Conservation (phyloP, 371 early-diverging fungal species). For the Umbelopsis sp. region DNA sequence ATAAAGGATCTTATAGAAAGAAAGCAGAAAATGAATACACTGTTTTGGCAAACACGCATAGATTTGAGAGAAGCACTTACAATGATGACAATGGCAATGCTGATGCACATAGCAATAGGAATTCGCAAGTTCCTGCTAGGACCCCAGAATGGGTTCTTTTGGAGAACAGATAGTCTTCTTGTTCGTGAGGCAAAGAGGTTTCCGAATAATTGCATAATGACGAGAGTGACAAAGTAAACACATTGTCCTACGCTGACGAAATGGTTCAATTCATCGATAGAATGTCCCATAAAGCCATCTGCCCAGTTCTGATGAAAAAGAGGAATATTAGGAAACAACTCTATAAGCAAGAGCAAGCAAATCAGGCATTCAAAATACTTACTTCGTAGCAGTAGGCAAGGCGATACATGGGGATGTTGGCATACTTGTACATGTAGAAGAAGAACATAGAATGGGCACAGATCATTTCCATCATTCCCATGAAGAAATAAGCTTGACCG, state of each 20-base stretch:
- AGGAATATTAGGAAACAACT: constrained; percentile 35
- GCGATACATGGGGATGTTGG: constrained; percentile 27
- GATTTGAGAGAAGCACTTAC: neutral
- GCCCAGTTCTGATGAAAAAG: constrained; percentile 27
- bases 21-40: neutral
- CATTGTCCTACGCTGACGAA: constrained; percentile 40
- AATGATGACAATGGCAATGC: neutral
- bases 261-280: constrained; percentile 30
- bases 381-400: constrained; percentile 6
- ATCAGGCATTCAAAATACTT: neutral
- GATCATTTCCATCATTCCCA: constrained; percentile 46
- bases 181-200: constrained; percentile 38
- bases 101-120: constrained; percentile 3
- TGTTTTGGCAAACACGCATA: no score
- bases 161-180: constrained; percentile 36
- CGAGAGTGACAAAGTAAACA: constrained; percentile 50
- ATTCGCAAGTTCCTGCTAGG: constrained; percentile 15
- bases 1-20: constrained; percentile 19
- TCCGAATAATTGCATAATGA: constrained; percentile 48
- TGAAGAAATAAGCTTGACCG: constrained; percentile 51
- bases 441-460: constrained; percentile 50
- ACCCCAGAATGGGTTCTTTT: constrained; percentile 20
- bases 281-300: constrained; percentile 11
- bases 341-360: neutral
- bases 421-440: constrained; percentile 38